Base-by-base conservation (phyloP, 768 basidiomycete genomes). In the Symmetrospora coprosmae region DNA sequence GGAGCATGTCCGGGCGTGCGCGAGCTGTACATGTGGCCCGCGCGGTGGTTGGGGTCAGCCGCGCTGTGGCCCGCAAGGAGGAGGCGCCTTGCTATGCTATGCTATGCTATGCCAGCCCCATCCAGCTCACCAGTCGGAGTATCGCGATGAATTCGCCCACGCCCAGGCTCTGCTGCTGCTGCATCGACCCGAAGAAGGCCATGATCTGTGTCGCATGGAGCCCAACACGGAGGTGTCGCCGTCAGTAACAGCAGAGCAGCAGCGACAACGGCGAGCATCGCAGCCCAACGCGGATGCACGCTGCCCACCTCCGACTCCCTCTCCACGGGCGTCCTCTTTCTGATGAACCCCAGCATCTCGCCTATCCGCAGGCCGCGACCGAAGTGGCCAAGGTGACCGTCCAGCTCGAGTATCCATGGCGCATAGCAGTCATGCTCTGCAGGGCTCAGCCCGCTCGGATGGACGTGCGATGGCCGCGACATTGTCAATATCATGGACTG, bases 111-210 rank as follows among this genome's bases (percentile, higher is more conserved):
- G n/a, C n/a, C n/a, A n/a, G n/a, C n/a, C n/a, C n/a, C n/a, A n/a
- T n/a, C n/a, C n/a, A n/a, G 40, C 55, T 8, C 27, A 58, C 55
- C 40, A 58, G 30, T 46, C 55, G 43, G 38, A 58, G 55, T 19
- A 58, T 58, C 9, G 55, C 55, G 6, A 58, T 34, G 41, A 27
- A 58, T 34, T 58, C 55, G 38, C 55, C 40, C 16, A 58, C 30
- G 3, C 55, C 55, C 23, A 58, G 21, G 31, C 55, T 58, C 37
- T 58, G 55, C 55, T 58, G 55, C 41, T 58, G 55, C 11, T 39
- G 28, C 30, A 58, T 40, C 25, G 55, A 58, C 5, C 43, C 43
- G 40, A 58, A 58, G 37, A 34, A 58, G 6, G 40, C 31, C 55
- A 58, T 58, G 19, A 58, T 40, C 55, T 58, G 55, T 40, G n/a